Evolutionary conservation across 2,329 filamentous ascomycete genomes (phyloP).

Genomic region (Colletotrichum sansevieriae): DNA sequence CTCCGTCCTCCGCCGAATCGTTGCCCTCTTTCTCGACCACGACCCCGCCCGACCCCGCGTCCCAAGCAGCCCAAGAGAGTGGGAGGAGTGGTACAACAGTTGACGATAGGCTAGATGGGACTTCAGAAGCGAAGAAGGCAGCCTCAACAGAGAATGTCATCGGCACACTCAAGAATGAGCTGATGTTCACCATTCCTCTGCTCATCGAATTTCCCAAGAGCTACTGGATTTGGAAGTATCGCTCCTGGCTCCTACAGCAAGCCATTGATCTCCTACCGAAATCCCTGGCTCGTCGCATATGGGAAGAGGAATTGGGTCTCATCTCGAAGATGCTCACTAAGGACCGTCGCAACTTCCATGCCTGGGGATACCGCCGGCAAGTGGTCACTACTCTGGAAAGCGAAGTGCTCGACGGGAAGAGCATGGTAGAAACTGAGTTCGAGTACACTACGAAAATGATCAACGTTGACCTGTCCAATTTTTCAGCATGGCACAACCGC

Average conservation of each 20-base stretch:
- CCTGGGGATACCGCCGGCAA: slow-evolving; percentile 90
- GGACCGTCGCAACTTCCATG: slow-evolving; percentile 94
- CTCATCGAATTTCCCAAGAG: slow-evolving; percentile 92
- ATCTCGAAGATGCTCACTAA: slow-evolving; percentile 89
- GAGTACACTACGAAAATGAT: slow-evolving; percentile 94
- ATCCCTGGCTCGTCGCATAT: slow-evolving; percentile 72
- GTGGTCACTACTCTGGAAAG: slow-evolving; percentile 83
- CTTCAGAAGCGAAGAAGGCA: slow-evolving; percentile 2
- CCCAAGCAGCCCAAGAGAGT: slow-evolving; percentile 56
- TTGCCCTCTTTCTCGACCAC: slow-evolving; percentile 64
- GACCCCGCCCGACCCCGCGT: slow-evolving; percentile 62
- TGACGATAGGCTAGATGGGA: slow-evolving; percentile 52
- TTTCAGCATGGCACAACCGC: slow-evolving; percentile 95
- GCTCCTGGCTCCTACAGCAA: slow-evolving; percentile 84
- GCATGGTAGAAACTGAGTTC: slow-evolving; percentile 85
- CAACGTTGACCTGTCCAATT: slow-evolving; percentile 87
- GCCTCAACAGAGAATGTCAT: slow-evolving; percentile 42
- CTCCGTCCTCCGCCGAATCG: slow-evolving; percentile 73
- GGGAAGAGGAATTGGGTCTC: slow-evolving; percentile 86
- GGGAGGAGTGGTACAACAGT: slow-evolving; percentile 69
- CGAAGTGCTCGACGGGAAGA: slow-evolving; percentile 62
- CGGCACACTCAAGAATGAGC: slow-evolving; percentile 71
- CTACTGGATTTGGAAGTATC: slow-evolving; percentile 99
- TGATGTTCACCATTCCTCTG: slow-evolving; percentile 86
- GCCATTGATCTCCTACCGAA: slow-evolving; percentile 73